phyloP scores from a whole-genome alignment of 495 filamentous ascomycete genomes.

The Talaromyces liani region DNA sequence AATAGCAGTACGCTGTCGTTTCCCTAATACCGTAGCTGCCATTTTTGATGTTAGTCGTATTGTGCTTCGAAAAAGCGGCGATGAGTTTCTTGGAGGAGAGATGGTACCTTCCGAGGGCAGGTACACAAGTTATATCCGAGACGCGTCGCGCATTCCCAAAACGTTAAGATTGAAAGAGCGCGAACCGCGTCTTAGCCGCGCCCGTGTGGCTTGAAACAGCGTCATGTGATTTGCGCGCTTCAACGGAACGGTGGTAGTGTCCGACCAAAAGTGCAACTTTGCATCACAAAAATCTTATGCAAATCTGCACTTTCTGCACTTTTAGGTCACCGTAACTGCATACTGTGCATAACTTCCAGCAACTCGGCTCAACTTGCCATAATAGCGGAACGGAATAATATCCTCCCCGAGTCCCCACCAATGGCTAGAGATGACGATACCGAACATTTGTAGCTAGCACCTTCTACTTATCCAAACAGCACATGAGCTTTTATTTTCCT shows the following conservation, averaged over 20 bases:
- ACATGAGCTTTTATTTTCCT: not conserved
- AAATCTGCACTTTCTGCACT: not conserved
- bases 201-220: not conserved
- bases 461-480: not conserved
- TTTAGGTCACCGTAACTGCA: not conserved
- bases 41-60: constrained; percentile 29
- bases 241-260: not conserved
- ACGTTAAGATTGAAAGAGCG: not conserved
- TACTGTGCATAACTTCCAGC: not conserved
- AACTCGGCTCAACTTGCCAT: not conserved
- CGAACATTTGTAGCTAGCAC: not conserved
- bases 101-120: constrained; percentile 14
- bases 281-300: not conserved
- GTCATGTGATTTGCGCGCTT: constrained; percentile 1
- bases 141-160: constrained; percentile 6
- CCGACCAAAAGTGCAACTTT: constrained; percentile 2
- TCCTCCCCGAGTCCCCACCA: not conserved
- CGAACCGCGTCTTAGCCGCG: constrained; percentile 6
- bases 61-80: constrained; percentile 12
- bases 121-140: constrained; percentile 6
- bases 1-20: constrained; percentile 56
- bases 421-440: constrained; percentile 4
- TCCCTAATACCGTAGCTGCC: constrained; percentile 61
- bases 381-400: not conserved
- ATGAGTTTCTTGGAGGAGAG: constrained; percentile 15